A percentile compares a stretch with the other conserved stretches of the same genome.
Evolutionary conservation across 768 basidiomycete genomes (phyloP).

Genomic region (Rhizopogon sp.): DNA sequence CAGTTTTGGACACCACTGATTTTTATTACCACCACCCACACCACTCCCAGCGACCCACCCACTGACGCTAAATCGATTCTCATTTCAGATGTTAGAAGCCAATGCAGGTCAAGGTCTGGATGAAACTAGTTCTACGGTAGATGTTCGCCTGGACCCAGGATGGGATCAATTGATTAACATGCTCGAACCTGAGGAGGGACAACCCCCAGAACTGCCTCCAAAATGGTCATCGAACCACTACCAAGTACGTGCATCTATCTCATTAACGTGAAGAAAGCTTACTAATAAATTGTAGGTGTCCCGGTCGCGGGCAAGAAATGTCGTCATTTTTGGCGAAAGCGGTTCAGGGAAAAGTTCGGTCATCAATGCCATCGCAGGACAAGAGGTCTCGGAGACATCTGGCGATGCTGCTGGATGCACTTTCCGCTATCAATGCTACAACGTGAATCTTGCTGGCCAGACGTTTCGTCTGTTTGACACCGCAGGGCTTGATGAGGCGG

Average conservation of each 20-base stretch:
- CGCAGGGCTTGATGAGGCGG: slow-evolving; percentile 33
- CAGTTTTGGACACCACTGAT: no score
- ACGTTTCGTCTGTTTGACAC: slow-evolving; percentile 32
- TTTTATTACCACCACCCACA: no score
- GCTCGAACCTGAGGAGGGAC: no score
- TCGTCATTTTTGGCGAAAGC: slow-evolving; percentile 16
- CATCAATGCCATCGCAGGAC: slow-evolving; percentile 26
- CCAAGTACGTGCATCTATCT: neutral
- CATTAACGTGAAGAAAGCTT: neutral
- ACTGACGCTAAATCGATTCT: no score
- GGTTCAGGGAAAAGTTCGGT: slow-evolving; percentile 24
- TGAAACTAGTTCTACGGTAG: no score
- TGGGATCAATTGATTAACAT: no score
- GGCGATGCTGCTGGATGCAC: slow-evolving; percentile 31
- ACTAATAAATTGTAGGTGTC: neutral
- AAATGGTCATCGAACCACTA: no score
- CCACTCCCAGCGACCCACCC: no score
- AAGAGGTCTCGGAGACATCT: slow-evolving; percentile 25
- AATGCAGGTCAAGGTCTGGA: no score
- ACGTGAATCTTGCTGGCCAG: slow-evolving; percentile 18
- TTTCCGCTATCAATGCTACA: slow-evolving; percentile 23
- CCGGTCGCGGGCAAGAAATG: no score
- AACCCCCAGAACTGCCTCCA: neutral
- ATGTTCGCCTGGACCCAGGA: no score
- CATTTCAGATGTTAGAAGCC: no score